Evolutionary conservation across 1,139 yeast species (phyloP), one percentile per base, ranked within the genome.

Genomic region (Suhomyces yuchorum): DNA sequence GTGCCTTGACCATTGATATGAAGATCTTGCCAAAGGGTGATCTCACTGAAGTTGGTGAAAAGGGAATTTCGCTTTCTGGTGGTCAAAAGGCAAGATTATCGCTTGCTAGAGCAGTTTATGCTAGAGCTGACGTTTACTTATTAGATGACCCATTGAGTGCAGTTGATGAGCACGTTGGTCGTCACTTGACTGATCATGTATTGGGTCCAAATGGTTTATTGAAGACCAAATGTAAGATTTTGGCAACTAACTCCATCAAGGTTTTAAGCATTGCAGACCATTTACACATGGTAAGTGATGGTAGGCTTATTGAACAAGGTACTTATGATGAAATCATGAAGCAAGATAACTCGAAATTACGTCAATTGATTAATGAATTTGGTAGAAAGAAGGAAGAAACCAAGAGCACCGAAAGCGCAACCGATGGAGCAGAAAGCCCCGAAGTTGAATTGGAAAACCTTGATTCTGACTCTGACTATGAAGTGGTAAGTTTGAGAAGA

Each of bases 31-130:
- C 96, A 3, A 88, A 89, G 62, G 97, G 98, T 43, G 98, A 93
- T 65, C 73, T 75, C 48, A 92, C 99, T 2, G 81, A 87, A 60
- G 98, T 93, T 44, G 99, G 99, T 54, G 99, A 93, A 70, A 93
- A 92, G 71, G 99, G 99, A 59, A 90, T 93, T 49, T 89, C 97
- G 12, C 75, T 93, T 49, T 89, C 97, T 42, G 99, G 99, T 51
- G 99, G 99, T 41, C 98, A 93, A 68, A 93, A 92, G 74, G 97
- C 98, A 1, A 84, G 99, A 68, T 73, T 93, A 45, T 84, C 96
- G 2, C 77, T 93, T 53, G 98, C 98, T 1, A 81, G 99, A 66
- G 97, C 98, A 22, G 97, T 93, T 8, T 93, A 93, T 66, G 84
- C 97, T 2, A 81, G 97, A 58, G 96, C 97, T 3, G 98, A 93